Evolutionary conservation across 345 rosid genomes (phyloP), one percentile per base, ranked within the genome.

Genomic region (Linum lewisii): DNA sequence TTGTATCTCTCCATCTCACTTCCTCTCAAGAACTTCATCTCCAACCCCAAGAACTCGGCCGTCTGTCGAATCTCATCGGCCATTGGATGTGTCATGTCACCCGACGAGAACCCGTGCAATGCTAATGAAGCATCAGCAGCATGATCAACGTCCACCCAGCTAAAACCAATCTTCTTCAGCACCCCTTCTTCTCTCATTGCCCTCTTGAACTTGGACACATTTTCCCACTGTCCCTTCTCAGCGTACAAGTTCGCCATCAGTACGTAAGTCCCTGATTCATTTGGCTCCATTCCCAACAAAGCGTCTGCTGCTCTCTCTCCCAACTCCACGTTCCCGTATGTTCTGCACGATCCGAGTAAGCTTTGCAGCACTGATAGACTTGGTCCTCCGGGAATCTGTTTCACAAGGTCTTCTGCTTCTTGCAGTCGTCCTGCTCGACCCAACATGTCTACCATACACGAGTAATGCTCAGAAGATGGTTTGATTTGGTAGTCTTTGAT

Each of bases 361-460:
- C 92, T 87, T 69, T 85, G 96, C 78, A 91, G 54, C 77, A 84
- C 78, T 2, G 96, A 81, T 59, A 78, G 56, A 53, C 82, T 81
- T 13, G 92, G 90, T 61, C 81, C 77, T 52, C 88, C 92, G 24
- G 92, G 88, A 62, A 80, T 86, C 47, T 50, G 26, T 53, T 52
- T 63, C 76, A 88, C 65, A 57, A 86, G 61, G 66, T 77, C 78
- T 69, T 88, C 88, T 51, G 95, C 98, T 52, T 88, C 96, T 21
- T 76, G 44, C 19, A 91, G 70, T 60, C 80, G 69, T 70, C 96
- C 96, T 61, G 82, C 85, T 57, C 96, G 85, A 15, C 95, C 96
- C 58, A 91, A 70, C 88, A 88, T 76, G 70, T 91, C 98, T 14
- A 88, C 98, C 88, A 91, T 79, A 69, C 96, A 85, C 15, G 96